These are phyloP conservation scores for Helianthus annuus DNA, from an alignment of 129 eudicot genomes.

Conservation along the genomic window DNA sequence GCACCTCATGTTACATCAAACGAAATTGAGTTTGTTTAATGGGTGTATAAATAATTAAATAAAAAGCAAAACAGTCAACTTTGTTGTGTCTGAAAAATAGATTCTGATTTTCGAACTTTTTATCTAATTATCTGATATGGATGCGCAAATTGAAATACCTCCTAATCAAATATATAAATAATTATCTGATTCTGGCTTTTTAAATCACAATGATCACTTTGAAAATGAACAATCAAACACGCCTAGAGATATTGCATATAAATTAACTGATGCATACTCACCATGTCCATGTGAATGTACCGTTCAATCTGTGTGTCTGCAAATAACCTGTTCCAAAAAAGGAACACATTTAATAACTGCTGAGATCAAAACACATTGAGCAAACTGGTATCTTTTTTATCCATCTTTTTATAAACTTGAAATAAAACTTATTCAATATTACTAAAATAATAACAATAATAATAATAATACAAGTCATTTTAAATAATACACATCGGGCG, in stretches of 20 bases:
- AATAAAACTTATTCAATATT: not conserved
- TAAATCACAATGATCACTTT: not conserved
- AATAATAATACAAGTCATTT: too few relatives aligned
- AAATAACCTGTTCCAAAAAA: slow-evolving; percentile 52
- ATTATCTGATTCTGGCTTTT: not conserved
- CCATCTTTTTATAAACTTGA: not conserved
- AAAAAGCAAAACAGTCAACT: not conserved
- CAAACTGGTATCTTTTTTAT: not conserved
- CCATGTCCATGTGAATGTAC: slow-evolving; percentile 86
- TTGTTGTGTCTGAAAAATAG: too few relatives aligned
- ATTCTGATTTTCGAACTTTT: too few relatives aligned
- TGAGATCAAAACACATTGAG: slow-evolving; percentile 8
- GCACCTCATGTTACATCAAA: slow-evolving; percentile 1
- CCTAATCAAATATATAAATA: not conserved
- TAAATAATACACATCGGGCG: not conserved
- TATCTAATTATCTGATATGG: not conserved
- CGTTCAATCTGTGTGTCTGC: slow-evolving; percentile 56
- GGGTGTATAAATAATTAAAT: not conserved
- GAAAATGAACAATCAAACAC: not conserved
- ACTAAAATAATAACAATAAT: too few relatives aligned
- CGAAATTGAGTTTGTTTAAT: not conserved
- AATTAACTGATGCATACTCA: slow-evolving; percentile 23
- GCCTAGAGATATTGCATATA: not conserved
- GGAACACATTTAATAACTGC: slow-evolving; percentile 9
- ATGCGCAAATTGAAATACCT: not conserved